These are phyloP conservation scores for Quillaja saponaria DNA, from an alignment of 306 rosid genomes.

Conservation along the genomic window DNA sequence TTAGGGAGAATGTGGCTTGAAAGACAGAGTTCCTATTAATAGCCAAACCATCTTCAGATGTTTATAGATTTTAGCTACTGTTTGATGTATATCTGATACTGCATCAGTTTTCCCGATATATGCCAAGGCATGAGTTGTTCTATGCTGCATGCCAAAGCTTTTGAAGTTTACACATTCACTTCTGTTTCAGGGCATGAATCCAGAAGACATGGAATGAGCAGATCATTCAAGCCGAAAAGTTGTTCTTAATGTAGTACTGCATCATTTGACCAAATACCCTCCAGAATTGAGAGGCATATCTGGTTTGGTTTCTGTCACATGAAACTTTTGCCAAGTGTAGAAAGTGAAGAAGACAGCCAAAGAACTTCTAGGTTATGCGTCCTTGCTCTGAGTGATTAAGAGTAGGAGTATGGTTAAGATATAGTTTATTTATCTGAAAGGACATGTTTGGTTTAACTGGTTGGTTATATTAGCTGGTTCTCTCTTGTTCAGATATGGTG, in stretches of 20 bases:
- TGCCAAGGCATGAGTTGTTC: no score
- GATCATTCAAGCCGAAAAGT: background rate
- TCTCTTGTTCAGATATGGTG: no score
- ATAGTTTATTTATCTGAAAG: no score
- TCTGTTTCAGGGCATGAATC: background rate
- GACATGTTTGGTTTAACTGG: no score
- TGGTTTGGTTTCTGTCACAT: background rate
- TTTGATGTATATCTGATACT: background rate
- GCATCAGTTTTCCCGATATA: background rate
- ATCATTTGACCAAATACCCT: background rate
- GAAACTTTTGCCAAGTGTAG: background rate
- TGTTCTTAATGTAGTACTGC: background rate
- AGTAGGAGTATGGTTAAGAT: no score
- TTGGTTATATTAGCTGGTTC: no score
- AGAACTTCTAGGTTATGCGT: no score
- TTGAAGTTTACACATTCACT: no score
- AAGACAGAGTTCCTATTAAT: background rate
- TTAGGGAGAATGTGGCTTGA: background rate
- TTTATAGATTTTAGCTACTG: background rate
- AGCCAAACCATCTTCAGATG: background rate
- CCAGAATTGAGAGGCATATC: background rate
- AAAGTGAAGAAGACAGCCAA: no score
- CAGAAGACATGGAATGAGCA: background rate
- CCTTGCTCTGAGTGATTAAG: no score
- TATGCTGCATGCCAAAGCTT: background rate